Base-by-base conservation (phyloP, 2,329 filamentous ascomycete genomes). In the Alternaria sp. region DNA sequence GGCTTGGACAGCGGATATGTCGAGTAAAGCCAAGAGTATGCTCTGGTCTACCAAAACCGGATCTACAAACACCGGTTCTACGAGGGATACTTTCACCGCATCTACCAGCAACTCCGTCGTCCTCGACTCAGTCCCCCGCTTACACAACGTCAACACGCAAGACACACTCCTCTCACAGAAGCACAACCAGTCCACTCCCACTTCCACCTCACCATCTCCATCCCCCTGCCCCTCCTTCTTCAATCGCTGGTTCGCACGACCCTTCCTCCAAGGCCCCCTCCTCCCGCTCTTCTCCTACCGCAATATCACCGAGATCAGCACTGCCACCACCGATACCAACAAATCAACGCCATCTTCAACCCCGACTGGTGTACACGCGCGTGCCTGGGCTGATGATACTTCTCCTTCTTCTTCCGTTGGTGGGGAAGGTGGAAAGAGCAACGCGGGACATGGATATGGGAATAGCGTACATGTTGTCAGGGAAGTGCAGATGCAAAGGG, bases 11-110 rank as follows among this genome's bases (percentile, higher is more conserved):
- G 60, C 61, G 7, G 60, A 37, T 10, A 50, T 63, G 4, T 59
- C 68, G 3, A 68, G 57, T 37, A 74, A 69, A 49, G 72, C 72
- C 5, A 72, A 67, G 58, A 66, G 56, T 31, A 33, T 73, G 28
- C 68, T 73, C 34, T 59, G 57, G 48, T 71, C 67, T 11, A 31
- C 9, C 64, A 63, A 24, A 63, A 24, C 52, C 10, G 59, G 52
- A 3, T 67, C 68, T 8, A 60, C 65, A n/a, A 63, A 50, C 17
- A 58, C 48, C 3, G 66, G 66, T 24, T 58, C 65, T 11, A 61
- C 61, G 14, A 58, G 60, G 13, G 44, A 53, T 46, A 14, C 33
- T 9, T 28, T 51, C 48, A 52, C 49, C 6, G 66, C 65, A 14
- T 58, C 65, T 10, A 61, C 60, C 36, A 63, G 51, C 23, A 46